Percentiles rank a stretch among this genome's conserved stretches.
phyloP scores from a whole-genome alignment of 139 green algal species.

The Trebouxia sp. region DNA sequence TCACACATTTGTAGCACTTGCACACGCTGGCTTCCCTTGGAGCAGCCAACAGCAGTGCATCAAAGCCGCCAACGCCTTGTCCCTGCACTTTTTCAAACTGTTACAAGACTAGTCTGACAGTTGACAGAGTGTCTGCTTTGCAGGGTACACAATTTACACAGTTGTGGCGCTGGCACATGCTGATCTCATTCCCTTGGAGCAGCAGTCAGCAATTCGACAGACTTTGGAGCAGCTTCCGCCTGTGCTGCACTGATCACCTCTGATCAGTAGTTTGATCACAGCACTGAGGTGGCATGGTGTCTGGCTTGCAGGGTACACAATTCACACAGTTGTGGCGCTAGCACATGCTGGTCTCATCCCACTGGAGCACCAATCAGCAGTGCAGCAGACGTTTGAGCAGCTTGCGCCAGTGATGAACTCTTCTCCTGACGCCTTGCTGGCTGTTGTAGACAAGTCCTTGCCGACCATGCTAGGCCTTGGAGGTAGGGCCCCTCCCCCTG shows the following conservation, averaged over 20 bases:
- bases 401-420: constrained; percentile 10
- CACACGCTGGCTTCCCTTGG: constrained; percentile 42
- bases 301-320: constrained; percentile 62
- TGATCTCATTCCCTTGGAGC: background rate
- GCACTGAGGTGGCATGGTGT: constrained; percentile 31
- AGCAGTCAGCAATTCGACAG: background rate
- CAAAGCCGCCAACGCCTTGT: too few species aligned
- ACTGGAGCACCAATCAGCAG: constrained; percentile 27
- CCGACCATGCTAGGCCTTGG: constrained; percentile 60
- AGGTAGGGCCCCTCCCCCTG: constrained; percentile 35
- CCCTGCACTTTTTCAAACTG: too few species aligned
- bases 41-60: constrained; percentile 29
- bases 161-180: constrained; percentile 55
- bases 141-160: constrained; percentile 76
- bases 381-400: constrained; percentile 11
- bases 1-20: constrained; percentile 64
- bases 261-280: background rate
- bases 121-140: constrained; percentile 34
- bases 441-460: constrained; percentile 56
- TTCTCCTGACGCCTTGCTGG: constrained; percentile 25
- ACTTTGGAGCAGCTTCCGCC: background rate
- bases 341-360: constrained; percentile 42
- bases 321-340: constrained; percentile 69
- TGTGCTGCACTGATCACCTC: background rate
- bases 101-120: too few species aligned